A percentile compares a stretch with the other conserved stretches of the same genome.
These are phyloP conservation scores for Thecaphora thlaspeos DNA, from an alignment of 1,284 basidiomycete genomes.

Conservation along the genomic window DNA sequence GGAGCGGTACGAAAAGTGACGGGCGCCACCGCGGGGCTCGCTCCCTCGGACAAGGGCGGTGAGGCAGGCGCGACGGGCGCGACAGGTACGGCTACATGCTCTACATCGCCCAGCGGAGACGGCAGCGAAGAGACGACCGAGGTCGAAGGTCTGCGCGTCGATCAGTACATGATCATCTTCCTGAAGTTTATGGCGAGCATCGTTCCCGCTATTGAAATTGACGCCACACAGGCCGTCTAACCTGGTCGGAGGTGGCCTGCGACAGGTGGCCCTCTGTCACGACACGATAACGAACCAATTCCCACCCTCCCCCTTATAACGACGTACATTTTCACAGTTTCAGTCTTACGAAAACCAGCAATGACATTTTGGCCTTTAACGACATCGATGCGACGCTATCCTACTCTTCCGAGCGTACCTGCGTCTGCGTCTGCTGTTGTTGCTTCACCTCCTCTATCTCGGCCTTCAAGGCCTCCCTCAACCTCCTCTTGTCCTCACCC, in stretches of 20 bases:
- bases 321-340: no score
- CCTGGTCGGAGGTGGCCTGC: no score
- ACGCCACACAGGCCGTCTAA: constrained; percentile 47
- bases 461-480: constrained; percentile 2
- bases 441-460: not conserved
- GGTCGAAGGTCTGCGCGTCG: constrained; percentile 48
- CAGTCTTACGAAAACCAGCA: no score
- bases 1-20: constrained; percentile 71
- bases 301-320: no score
- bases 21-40: constrained; percentile 57
- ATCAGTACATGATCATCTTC: constrained; percentile 57
- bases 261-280: no score
- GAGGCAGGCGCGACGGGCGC: not conserved
- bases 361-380: no score
- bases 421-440: no score
- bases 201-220: constrained; percentile 55
- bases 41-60: constrained; percentile 1
- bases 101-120: not conserved
- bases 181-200: constrained; percentile 57
- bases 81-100: no score
- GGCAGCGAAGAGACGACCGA: constrained; percentile 11
- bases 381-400: no score
- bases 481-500: not conserved
- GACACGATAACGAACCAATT: no score
- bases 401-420: no score